Conservation (phyloP, 345 rosid species). For the Eutrema yunnanense region DNA sequence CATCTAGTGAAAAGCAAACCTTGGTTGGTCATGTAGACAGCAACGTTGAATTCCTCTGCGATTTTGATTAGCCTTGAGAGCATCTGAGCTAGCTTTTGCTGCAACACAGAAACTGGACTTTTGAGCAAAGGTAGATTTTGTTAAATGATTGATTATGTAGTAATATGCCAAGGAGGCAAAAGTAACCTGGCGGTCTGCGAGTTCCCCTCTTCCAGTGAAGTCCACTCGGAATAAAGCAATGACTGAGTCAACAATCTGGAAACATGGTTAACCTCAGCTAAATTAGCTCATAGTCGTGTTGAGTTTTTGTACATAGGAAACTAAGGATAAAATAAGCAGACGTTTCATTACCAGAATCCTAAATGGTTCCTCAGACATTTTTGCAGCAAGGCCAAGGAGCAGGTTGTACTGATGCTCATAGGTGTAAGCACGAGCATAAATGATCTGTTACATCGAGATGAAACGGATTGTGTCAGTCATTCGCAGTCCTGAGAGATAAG, state of each 20-base stretch:
- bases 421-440: conserved; percentile 86
- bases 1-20: conserved; percentile 34
- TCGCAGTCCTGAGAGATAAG: background rate
- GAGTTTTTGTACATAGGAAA: background rate
- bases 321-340: background rate
- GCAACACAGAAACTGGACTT: conserved; percentile 19
- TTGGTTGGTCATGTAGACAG: conserved; percentile 91
- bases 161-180: background rate
- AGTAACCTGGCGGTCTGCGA: conserved; percentile 77
- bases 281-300: background rate
- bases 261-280: conserved; percentile 1
- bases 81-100: conserved; percentile 98
- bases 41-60: conserved; percentile 90
- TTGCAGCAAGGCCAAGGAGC: conserved; percentile 90
- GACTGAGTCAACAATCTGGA: conserved; percentile 77
- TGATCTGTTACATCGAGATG: conserved; percentile 52
- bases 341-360: conserved; percentile 54
- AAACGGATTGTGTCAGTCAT: background rate
- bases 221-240: conserved; percentile 84
- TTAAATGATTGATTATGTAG: background rate
- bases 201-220: conserved; percentile 91
- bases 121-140: conserved; percentile 1
- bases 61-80: conserved; percentile 74
- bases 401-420: conserved; percentile 84
- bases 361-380: conserved; percentile 94